These are phyloP conservation scores for Debaryomyces sp. DNA, from an alignment of 1,139 yeast species.

Conservation along the genomic window DNA sequence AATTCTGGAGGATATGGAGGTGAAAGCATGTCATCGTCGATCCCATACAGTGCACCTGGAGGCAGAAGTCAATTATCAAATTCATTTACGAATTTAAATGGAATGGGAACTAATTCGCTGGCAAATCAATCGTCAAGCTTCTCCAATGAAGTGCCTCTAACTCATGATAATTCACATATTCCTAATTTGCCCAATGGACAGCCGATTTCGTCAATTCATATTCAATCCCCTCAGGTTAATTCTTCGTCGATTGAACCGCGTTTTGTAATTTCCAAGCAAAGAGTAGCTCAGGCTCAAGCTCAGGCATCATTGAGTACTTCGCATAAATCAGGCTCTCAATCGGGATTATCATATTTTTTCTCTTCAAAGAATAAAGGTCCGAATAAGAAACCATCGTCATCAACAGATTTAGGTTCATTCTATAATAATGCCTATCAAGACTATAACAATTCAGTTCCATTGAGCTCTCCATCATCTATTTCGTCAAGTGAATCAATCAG, in stretches of 20 bases:
- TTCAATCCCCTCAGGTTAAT: constrained; percentile 67
- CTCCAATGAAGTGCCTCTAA: constrained; percentile 13
- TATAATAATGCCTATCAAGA: constrained; percentile 43
- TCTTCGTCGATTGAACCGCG: constrained; percentile 65
- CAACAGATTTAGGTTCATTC: constrained; percentile 49
- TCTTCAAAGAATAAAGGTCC: constrained; percentile 36
- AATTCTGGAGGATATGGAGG: constrained; percentile 36
- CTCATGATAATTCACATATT: constrained; percentile 27
- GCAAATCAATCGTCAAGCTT: constrained; percentile 2
- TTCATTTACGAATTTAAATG: constrained; percentile 9
- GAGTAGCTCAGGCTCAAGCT: constrained; percentile 61
- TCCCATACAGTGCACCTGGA: constrained; percentile 77
- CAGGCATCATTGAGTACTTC: constrained; percentile 33
- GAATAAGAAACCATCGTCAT: constrained; percentile 29
- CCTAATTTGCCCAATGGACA: constrained; percentile 57
- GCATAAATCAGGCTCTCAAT: constrained; percentile 46
- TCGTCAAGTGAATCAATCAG: constrained; percentile 42
- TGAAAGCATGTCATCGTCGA: constrained; percentile 59
- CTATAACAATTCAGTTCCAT: constrained; percentile 15
- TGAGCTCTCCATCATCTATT: constrained; percentile 42
- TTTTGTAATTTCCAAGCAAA: constrained; percentile 71
- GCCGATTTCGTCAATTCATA: constrained; percentile 60
- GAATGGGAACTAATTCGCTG: constrained; percentile 1
- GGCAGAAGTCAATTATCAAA: constrained; percentile 36
- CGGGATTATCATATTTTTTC: constrained; percentile 53